Conservation (phyloP, 176 grass and related monocot species). For the Oryza meridionalis region DNA sequence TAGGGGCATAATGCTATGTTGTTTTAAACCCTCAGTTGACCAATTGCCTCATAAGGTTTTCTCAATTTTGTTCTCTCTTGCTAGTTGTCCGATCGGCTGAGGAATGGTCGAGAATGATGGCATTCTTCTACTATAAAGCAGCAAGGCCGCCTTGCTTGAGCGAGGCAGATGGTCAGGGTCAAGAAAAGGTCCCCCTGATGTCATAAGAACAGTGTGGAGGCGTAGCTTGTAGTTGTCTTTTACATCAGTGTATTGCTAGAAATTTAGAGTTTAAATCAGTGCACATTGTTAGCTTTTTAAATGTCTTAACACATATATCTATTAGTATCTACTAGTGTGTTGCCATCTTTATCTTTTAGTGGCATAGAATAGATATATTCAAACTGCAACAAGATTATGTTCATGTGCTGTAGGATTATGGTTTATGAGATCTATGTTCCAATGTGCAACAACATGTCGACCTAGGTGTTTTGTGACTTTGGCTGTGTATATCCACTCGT, state of each 20-base stretch:
- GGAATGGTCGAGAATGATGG: conserved; percentile 85
- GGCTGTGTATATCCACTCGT: too few relatives aligned
- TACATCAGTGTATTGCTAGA: conserved; percentile 20
- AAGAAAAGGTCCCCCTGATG: conserved; percentile 83
- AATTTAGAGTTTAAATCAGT: not conserved
- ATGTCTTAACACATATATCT: not conserved
- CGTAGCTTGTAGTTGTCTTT: conserved; percentile 3
- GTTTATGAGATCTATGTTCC: not conserved
- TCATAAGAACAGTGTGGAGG: conserved; percentile 43
- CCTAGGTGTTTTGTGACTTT: not conserved
- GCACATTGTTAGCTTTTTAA: not conserved
- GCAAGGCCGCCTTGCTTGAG: conserved; percentile 70
- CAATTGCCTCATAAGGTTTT: not conserved
- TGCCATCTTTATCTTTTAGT: not conserved
- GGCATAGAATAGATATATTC: not conserved
- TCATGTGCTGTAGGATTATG: not conserved
- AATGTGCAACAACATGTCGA: not conserved
- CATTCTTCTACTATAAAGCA: conserved; percentile 95
- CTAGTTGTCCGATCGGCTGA: conserved; percentile 70
- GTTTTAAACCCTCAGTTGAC: not conserved
- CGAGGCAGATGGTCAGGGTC: conserved; percentile 57
- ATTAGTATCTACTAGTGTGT: not conserved
- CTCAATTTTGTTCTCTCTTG: not conserved
- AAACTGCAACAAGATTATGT: not conserved
- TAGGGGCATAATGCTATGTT: not conserved